Evolutionary conservation across 306 rosid genomes (phyloP).

Genomic region (Astragalus glycyphyllos): DNA sequence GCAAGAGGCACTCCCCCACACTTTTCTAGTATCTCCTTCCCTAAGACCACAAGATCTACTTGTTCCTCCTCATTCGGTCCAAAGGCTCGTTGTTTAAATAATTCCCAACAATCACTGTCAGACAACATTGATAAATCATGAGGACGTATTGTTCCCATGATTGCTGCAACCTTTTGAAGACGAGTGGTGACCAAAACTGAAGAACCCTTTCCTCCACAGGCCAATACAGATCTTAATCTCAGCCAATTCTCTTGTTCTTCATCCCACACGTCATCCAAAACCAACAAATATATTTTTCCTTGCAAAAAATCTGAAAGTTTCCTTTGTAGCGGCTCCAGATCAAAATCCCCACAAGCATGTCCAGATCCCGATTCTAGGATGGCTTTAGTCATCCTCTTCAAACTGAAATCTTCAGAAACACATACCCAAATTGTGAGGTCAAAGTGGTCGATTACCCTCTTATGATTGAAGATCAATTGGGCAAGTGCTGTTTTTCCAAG

Average conservation of each 20-base stretch:
- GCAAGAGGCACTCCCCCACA: conserved; percentile 40
- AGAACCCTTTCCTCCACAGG: conserved; percentile 29
- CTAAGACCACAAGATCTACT: conserved; percentile 21
- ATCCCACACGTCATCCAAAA: conserved; percentile 38
- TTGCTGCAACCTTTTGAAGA: neutral
- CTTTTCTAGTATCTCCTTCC: conserved; percentile 33
- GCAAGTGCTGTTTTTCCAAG: conserved; percentile 38
- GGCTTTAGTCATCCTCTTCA: conserved; percentile 13
- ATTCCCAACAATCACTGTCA: neutral
- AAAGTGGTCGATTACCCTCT: conserved; percentile 12
- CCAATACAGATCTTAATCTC: neutral
- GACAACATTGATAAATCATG: conserved; percentile 1
- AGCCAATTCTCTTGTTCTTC: conserved; percentile 16
- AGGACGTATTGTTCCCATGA: conserved; percentile 15
- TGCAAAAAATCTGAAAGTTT: neutral
- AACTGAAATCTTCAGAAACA: conserved; percentile 25
- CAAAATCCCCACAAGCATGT: neutral
- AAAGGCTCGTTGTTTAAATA: conserved; percentile 34
- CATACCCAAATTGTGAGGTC: conserved; percentile 37
- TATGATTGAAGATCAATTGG: conserved; percentile 23
- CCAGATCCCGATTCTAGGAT: conserved; percentile 23
- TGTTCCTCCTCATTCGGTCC: neutral
- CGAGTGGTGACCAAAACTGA: conserved; percentile 35
- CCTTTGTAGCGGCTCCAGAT: conserved; percentile 25
- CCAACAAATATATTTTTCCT: conserved; percentile 22